Evolutionary conservation across 805 yeast species (phyloP).

Genomic region (Brettanomyces bruxellensis): DNA sequence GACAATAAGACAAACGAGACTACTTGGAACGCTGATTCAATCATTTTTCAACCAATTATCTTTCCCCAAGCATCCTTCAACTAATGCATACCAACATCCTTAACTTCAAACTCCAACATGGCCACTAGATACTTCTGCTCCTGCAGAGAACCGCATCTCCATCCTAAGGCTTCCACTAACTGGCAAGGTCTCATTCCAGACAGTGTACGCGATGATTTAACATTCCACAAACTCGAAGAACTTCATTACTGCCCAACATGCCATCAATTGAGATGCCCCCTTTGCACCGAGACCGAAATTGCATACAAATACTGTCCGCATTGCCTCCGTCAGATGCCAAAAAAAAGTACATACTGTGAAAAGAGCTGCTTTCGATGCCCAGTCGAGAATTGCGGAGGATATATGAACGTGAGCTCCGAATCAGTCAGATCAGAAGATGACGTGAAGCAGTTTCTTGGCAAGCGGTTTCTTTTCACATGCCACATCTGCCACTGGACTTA

Average conservation of each 20-base stretch:
- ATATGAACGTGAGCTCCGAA: background rate
- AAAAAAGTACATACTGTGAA: conserved; percentile 12
- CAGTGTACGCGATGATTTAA: conserved; percentile 10
- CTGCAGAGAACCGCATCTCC: background rate
- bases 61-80: background rate
- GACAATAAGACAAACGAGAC: too few relatives aligned
- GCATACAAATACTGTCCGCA: conserved; percentile 20
- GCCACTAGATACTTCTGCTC: conserved; percentile 3
- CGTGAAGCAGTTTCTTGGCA: conserved; percentile 13
- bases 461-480: conserved; percentile 32
- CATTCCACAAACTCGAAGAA: conserved; percentile 7
- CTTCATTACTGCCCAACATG: conserved; percentile 23
- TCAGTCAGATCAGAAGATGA: conserved; percentile 3
- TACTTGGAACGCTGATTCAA: too few relatives aligned
- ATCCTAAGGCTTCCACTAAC: conserved; percentile 3
- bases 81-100: background rate
- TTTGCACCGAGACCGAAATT: conserved; percentile 18
- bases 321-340: conserved; percentile 12
- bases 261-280: conserved; percentile 17
- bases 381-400: conserved; percentile 9
- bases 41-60: too few relatives aligned
- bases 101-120: background rate
- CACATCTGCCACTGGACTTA: conserved; percentile 27
- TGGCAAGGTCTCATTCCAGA: background rate
- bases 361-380: conserved; percentile 29